Percentiles rank a stretch among this genome's conserved stretches.
Evolutionary conservation across 2,329 filamentous ascomycete species (phyloP).

Genomic region (Ceratocystiopsis sp.): DNA sequence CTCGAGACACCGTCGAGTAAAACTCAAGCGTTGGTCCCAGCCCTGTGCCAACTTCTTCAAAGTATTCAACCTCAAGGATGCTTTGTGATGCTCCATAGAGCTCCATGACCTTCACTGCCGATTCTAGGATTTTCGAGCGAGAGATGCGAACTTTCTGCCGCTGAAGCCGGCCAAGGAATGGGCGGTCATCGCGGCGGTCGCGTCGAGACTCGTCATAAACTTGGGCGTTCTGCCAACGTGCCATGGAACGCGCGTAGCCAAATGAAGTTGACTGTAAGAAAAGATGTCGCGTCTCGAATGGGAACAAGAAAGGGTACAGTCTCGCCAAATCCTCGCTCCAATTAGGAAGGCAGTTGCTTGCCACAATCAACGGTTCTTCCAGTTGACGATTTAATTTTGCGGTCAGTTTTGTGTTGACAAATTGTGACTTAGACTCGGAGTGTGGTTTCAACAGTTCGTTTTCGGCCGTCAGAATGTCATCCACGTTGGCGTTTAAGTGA

Average conservation of each 20-base stretch:
- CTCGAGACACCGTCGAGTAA: conserved; percentile 91
- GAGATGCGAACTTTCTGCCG: conserved; percentile 98
- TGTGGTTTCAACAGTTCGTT: conserved; percentile 54
- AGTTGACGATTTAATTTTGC: conserved; percentile 94
- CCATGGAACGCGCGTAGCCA: conserved; percentile 94
- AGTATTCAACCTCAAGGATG: conserved; percentile 93
- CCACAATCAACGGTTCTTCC: conserved; percentile 91
- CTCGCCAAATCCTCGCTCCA: conserved; percentile 94
- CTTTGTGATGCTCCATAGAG: conserved; percentile 94
- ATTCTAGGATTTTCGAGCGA: conserved; percentile 84
- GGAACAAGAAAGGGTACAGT: conserved; percentile 90
- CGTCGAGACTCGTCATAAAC: conserved; percentile 62
- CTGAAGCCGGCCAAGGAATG: conserved; percentile 79
- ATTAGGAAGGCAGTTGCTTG: conserved; percentile 84
- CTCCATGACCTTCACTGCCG: conserved; percentile 96
- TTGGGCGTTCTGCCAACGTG: conserved; percentile 88
- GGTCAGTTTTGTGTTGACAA: conserved; percentile 96
- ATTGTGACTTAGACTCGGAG: conserved; percentile 73
- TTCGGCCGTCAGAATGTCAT: conserved; percentile 72
- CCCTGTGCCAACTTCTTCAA: conserved; percentile 94
- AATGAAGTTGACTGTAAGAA: conserved; percentile 98
- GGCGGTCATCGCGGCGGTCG: conserved; percentile 75
- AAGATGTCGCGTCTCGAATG: conserved; percentile 90
- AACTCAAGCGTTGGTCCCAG: conserved; percentile 93
- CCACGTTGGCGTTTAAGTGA: conserved; percentile 79